phyloP scores from a whole-genome alignment of 352 stramenopile species.

The Pythium insidiosum region DNA sequence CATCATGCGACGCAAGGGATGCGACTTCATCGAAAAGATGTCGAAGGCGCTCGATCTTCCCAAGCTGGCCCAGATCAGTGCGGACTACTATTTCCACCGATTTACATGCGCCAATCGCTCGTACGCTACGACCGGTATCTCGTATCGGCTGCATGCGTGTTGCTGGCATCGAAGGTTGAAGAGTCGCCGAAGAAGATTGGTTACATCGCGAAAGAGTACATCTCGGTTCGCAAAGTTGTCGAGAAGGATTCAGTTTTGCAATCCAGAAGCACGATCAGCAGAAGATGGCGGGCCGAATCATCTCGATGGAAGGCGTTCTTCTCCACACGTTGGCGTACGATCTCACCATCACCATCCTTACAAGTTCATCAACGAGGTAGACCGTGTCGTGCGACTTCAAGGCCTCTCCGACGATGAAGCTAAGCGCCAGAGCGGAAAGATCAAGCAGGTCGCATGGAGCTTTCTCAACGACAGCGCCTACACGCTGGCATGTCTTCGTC shows the following conservation, averaged over 20 bases:
- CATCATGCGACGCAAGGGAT: constrained; percentile 60
- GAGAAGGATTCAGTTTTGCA: constrained; percentile 72
- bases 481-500: constrained; percentile 72
- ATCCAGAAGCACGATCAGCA: constrained; percentile 73
- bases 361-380: constrained; percentile 83
- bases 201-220: constrained; percentile 71
- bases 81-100: constrained; percentile 81
- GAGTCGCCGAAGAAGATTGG: constrained; percentile 76
- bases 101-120: constrained; percentile 84
- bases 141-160: constrained; percentile 71
- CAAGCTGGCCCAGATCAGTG: constrained; percentile 77
- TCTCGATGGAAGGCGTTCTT: constrained; percentile 82
- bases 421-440: constrained; percentile 62
- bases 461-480: constrained; percentile 87
- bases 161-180: constrained; percentile 82
- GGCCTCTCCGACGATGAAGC: constrained; percentile 35
- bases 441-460: constrained; percentile 84
- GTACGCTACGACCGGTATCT: constrained; percentile 83
- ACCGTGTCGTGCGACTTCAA: constrained; percentile 65
- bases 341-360: constrained; percentile 80
- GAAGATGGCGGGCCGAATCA: constrained; percentile 58
- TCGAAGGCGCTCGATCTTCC: constrained; percentile 66
- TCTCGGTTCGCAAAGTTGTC: constrained; percentile 52
- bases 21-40: constrained; percentile 85
- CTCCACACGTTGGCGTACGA: constrained; percentile 81